phyloP scores from a whole-genome alignment of 805 yeast species.

The Saccharomycopsis babjevae region DNA sequence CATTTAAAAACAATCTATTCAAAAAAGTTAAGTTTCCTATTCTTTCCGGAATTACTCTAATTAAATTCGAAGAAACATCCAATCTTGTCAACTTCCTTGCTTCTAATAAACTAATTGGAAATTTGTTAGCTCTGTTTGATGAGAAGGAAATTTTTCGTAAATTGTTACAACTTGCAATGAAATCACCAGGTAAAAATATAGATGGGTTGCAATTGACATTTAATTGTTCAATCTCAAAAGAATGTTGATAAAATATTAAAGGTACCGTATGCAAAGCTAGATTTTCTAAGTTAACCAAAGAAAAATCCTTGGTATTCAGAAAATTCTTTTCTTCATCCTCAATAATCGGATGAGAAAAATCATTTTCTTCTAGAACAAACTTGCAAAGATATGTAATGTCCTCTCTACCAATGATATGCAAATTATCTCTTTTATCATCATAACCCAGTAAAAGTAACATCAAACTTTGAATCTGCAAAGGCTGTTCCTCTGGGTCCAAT shows the following conservation, averaged over 20 bases:
- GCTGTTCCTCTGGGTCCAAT: slow-evolving; percentile 61
- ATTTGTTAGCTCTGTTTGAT: slow-evolving; percentile 58
- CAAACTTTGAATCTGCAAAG: slow-evolving; percentile 67
- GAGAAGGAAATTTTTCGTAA: slow-evolving; percentile 58
- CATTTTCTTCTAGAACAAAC: slow-evolving; percentile 59
- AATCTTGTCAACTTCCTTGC: slow-evolving; percentile 57
- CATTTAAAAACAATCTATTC: slow-evolving; percentile 54
- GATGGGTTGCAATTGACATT: slow-evolving; percentile 86
- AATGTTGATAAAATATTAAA: slow-evolving; percentile 65
- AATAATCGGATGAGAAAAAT: slow-evolving; percentile 48
- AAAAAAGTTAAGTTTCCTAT: slow-evolving; percentile 42
- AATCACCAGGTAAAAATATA: slow-evolving; percentile 72
- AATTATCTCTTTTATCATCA: slow-evolving; percentile 53
- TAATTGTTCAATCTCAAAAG: slow-evolving; percentile 68
- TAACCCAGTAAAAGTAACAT: slow-evolving; percentile 70
- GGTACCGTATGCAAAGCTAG: slow-evolving; percentile 79
- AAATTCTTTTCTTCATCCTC: slow-evolving; percentile 55
- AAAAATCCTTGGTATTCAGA: slow-evolving; percentile 46
- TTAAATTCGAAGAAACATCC: slow-evolving; percentile 70
- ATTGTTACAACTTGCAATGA: slow-evolving; percentile 63
- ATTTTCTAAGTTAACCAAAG: slow-evolving; percentile 62
- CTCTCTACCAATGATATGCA: slow-evolving; percentile 71
- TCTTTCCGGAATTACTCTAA: slow-evolving; percentile 50
- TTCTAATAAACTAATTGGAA: slow-evolving; percentile 65
- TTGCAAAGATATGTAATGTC: slow-evolving; percentile 77